Percentiles rank a stretch among this genome's conserved stretches.
Conservation (phyloP, 2,329 filamentous ascomycete species). For the Ophiostoma perfectum region DNA sequence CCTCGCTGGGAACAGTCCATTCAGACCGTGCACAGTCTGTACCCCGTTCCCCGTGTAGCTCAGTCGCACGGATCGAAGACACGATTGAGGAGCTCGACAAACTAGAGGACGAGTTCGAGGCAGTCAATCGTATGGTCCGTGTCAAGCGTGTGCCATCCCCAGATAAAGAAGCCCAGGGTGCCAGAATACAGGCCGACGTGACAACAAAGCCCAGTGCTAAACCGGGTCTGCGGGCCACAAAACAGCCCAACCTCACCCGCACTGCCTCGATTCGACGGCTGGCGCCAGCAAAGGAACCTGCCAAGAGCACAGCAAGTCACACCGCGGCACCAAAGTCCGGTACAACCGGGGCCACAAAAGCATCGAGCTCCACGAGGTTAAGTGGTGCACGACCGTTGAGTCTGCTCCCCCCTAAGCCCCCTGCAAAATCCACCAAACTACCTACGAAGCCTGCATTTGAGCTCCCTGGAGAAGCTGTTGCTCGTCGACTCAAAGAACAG, state of each 20-base stretch:
- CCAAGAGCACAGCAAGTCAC: neutral
- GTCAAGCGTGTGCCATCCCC: conserved; percentile 34
- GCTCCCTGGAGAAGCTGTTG: conserved; percentile 57
- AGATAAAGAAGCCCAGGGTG: conserved; percentile 30
- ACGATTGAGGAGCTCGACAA: conserved; percentile 58
- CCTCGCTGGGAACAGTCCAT: conserved; percentile 1
- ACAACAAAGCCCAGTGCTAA: conserved; percentile 39
- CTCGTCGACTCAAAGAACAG: conserved; percentile 53
- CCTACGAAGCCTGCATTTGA: conserved; percentile 54
- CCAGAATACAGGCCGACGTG: conserved; percentile 23
- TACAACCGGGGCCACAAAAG: conserved; percentile 26
- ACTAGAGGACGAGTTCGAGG: conserved; percentile 58
- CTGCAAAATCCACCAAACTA: conserved; percentile 49
- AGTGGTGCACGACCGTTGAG: conserved; percentile 36
- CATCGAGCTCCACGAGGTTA: conserved; percentile 24
- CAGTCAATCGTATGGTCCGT: conserved; percentile 40
- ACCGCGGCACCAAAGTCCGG: neutral
- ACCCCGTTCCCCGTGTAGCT: conserved; percentile 22
- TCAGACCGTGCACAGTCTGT: conserved; percentile 19
- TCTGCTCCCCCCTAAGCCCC: conserved; percentile 43
- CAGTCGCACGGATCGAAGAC: conserved; percentile 51
- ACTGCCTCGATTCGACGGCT: neutral
- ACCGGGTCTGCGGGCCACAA: conserved; percentile 7
- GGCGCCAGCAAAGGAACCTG: neutral
- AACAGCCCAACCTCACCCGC: conserved; percentile 13